A percentile compares a stretch with the other conserved stretches of the same genome.
These are phyloP conservation scores for Acer yangbiense DNA, from an alignment of 345 rosid genomes.

Conservation along the genomic window DNA sequence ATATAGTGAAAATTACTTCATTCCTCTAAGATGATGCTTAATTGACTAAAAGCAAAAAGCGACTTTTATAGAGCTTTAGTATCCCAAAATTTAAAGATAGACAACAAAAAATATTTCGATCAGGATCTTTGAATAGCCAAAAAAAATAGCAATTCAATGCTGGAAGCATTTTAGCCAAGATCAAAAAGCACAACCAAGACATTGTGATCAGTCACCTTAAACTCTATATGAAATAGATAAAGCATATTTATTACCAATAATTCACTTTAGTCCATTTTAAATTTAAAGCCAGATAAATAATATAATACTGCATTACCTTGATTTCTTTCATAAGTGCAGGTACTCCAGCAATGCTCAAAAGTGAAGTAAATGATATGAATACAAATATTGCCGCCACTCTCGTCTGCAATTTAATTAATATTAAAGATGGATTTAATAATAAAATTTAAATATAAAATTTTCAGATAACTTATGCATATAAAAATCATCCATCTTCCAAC, in stretches of 20 bases:
- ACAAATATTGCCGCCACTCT: slow-evolving; percentile 88
- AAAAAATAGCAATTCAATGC: background rate
- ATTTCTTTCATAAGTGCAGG: slow-evolving; percentile 79
- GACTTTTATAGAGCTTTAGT: background rate
- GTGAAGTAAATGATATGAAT: slow-evolving; percentile 84
- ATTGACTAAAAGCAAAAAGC: background rate
- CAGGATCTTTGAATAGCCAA: background rate
- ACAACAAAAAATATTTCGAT: background rate
- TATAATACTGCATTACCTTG: slow-evolving; percentile 47
- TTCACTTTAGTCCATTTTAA: background rate
- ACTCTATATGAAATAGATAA: background rate
- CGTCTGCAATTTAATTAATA: slow-evolving; percentile 52
- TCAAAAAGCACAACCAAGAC: slow-evolving; percentile 5
- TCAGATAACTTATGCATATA: background rate
- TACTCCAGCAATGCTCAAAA: slow-evolving; percentile 82
- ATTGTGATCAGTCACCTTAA: background rate
- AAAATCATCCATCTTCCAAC: background rate
- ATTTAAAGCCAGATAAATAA: background rate
- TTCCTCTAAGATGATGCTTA: background rate
- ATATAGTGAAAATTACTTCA: background rate
- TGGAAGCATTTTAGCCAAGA: background rate
- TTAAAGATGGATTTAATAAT: background rate
- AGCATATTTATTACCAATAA: background rate
- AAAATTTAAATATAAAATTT: background rate
- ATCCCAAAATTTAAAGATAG: background rate